Percentiles rank a stretch among this genome's conserved stretches.
Conservation (phyloP, 148 eudicot species). For the Fagopyrum tataricum region DNA sequence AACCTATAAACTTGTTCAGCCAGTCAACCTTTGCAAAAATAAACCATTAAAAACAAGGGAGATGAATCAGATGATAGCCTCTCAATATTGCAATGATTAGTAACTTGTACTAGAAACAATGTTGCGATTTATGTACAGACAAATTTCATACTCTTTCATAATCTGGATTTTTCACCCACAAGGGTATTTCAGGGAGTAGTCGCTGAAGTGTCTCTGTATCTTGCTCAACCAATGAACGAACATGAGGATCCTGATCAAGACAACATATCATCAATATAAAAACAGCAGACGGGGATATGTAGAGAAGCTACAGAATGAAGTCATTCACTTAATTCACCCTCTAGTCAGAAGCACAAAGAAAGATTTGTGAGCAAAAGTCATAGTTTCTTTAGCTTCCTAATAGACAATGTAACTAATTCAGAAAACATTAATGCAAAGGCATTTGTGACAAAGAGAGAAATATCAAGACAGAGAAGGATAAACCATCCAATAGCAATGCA, state of each 20-base stretch:
- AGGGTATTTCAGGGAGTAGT: slow-evolving; percentile 79
- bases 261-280: not conserved
- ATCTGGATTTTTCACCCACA: slow-evolving; percentile 88
- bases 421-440: not conserved
- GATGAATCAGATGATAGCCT: not conserved
- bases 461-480: not conserved
- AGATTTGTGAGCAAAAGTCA: not conserved
- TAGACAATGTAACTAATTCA: too few relatives aligned
- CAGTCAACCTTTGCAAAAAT: slow-evolving; percentile 54
- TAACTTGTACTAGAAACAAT: not conserved
- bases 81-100: not conserved
- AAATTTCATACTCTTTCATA: slow-evolving; percentile 67
- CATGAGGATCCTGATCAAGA: slow-evolving; percentile 53
- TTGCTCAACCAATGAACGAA: slow-evolving; percentile 68
- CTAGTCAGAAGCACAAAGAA: not conserved
- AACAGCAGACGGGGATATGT: too few relatives aligned
- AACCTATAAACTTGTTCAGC: slow-evolving; percentile 73
- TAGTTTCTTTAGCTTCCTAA: too few relatives aligned
- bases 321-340: not conserved
- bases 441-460: not conserved
- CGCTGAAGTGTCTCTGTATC: slow-evolving; percentile 52
- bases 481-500: not conserved
- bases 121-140: not conserved
- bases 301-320: not conserved
- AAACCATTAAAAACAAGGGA: slow-evolving; percentile 17